phyloP scores from a whole-genome alignment of 106 monocot genomes.

The Dendrobium nobile region DNA sequence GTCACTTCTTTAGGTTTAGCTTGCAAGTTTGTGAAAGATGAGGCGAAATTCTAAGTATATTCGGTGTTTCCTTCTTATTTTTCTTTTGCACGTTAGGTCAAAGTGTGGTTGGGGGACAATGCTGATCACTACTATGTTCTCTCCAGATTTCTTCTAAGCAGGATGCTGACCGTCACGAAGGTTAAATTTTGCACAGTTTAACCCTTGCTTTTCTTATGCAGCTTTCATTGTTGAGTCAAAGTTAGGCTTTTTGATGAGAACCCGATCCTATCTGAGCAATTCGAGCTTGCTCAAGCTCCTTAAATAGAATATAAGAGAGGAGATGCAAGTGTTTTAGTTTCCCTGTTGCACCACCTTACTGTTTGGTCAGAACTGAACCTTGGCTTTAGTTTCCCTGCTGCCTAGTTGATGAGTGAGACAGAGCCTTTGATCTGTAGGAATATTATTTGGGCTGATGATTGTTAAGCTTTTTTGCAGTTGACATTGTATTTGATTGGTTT shows the following conservation, averaged over 20 bases:
- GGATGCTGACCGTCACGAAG: constrained; percentile 99
- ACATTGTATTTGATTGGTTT: not conserved
- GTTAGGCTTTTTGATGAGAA: no score
- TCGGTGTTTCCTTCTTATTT: not conserved
- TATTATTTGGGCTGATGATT: not conserved
- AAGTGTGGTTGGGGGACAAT: constrained; percentile 97
- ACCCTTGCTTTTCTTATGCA: not conserved
- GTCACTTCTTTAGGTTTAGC: not conserved
- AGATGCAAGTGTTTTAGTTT: no score
- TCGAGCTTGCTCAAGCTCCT: no score
- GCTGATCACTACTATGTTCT: constrained; percentile 98
- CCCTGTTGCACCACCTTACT: not conserved
- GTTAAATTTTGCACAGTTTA: constrained; percentile 14
- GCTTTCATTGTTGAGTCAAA: not conserved
- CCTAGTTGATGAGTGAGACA: not conserved
- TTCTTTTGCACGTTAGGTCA: constrained; percentile 42
- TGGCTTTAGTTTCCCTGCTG: not conserved
- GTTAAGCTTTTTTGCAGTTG: not conserved
- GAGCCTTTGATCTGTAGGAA: not conserved
- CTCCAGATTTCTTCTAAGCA: constrained; percentile 88
- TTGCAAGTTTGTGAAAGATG: not conserved
- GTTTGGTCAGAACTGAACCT: not conserved
- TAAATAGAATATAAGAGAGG: no score
- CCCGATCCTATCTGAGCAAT: no score
- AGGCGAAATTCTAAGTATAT: not conserved